Base-by-base conservation (phyloP, 1,284 basidiomycete species). In the Rhodotorula sp. region DNA sequence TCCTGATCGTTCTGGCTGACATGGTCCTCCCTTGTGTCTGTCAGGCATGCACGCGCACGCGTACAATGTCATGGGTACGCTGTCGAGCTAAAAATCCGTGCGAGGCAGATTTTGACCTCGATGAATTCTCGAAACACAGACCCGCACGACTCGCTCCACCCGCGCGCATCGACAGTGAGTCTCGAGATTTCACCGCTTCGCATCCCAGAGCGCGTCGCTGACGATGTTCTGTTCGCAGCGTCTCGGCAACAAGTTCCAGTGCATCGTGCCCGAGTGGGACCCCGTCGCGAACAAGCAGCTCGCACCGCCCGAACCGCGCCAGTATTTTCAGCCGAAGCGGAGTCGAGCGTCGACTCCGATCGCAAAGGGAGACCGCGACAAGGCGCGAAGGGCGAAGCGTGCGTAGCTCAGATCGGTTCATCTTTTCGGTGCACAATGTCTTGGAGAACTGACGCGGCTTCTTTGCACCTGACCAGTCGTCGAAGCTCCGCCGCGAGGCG, bases 101-200 rank as follows among this genome's bases (percentile, higher is more conserved):
- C 14, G 16, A 29, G n/a, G 6, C 16, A 12, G 29, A 14, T 5
- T 16, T 26, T 56, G n/a, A 51, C 31, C n/a, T 23, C 29, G 10
- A 12, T 12, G 39, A 60, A 71, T 26, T 31, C 54, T 15, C 18
- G 49, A 16, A n/a, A 29, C 4, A 29, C 54, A 56, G 77, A 79
- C 62, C 77, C 75, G 47, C 78, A 78, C 61, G 78, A 79, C 58
- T 78, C 78, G 46, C 67, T 78, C 26, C 76, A 76, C 52, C 78
- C 78, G 6, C 71, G 76, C 20, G 78, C 77, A 0, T 68, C 68
- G 15, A 78, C 78, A 7, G 76, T 78, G 31, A n/a, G 73, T 43
- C 16, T 10, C 8, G 26, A 29, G 20, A n/a, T 26, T 34, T 26
- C 12, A 4, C 31, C 21, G n/a, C 23, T 3, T 51, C 12, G 20